phyloP scores from a whole-genome alignment of 305 asterid genomes.

The Plantago lanceolata region DNA sequence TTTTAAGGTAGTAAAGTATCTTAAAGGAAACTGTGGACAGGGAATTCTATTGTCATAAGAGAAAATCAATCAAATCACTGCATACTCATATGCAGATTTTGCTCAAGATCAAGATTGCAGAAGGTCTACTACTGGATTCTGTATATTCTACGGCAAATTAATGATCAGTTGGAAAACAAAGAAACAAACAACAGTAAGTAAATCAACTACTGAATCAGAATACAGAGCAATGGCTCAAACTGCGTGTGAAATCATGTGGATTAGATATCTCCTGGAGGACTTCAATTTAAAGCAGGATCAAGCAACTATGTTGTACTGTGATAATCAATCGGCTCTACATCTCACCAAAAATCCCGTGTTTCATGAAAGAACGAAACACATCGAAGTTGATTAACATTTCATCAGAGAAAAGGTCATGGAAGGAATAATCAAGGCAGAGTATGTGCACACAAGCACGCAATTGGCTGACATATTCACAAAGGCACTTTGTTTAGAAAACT shows the following conservation, averaged over 20 bases:
- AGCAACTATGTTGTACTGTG: neutral
- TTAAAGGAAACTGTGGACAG: neutral
- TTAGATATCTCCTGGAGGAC: neutral
- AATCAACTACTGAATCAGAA: neutral
- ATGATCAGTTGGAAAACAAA: neutral
- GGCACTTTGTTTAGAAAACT: neutral
- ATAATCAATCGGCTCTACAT: neutral
- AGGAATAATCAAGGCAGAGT: neutral
- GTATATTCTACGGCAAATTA: neutral
- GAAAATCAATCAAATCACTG: rapidly evolving
- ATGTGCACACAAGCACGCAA: neutral
- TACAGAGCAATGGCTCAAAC: neutral
- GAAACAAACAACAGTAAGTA: neutral
- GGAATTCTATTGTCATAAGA: neutral
- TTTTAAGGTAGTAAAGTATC: too few relatives aligned
- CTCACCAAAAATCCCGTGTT: neutral
- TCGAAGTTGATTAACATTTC: neutral
- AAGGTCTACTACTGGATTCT: neutral
- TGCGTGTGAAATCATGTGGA: neutral
- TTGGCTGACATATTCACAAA: neutral
- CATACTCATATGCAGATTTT: neutral
- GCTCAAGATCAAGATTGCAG: neutral
- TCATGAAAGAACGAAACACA: neutral
- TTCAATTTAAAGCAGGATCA: neutral
- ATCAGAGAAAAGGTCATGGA: neutral